Evolutionary conservation across 768 basidiomycete genomes (phyloP).

Genomic region (Lentinula sp.): DNA sequence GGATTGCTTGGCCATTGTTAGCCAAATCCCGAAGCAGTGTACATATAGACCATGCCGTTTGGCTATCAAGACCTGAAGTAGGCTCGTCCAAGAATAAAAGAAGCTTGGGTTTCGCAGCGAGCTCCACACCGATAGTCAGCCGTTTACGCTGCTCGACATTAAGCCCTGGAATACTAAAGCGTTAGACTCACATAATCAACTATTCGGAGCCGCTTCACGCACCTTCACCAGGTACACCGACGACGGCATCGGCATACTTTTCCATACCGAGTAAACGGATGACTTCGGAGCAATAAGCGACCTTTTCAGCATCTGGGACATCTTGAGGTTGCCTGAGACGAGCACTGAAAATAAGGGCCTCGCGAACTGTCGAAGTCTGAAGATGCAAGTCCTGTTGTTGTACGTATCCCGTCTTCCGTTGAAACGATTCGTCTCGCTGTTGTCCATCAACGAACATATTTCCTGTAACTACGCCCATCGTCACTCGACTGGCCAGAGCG

Average conservation of each 20-base stretch:
- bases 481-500: constrained; percentile 41
- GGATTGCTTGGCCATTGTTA: constrained; percentile 47
- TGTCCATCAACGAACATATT: constrained; percentile 36
- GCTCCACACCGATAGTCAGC: constrained; percentile 54
- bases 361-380: constrained; percentile 44
- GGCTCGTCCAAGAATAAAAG: constrained; percentile 58
- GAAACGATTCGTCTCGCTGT: constrained; percentile 27
- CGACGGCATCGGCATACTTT: constrained; percentile 25
- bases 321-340: constrained; percentile 38
- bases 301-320: constrained; percentile 33
- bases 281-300: constrained; percentile 40
- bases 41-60: constrained; percentile 45
- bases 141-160: constrained; percentile 47
- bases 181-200: constrained; percentile 10
- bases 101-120: constrained; percentile 50
- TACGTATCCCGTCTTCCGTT: constrained; percentile 40
- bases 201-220: background rate
- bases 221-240: constrained; percentile 16
- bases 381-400: constrained; percentile 45
- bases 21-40: constrained; percentile 46
- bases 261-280: constrained; percentile 42
- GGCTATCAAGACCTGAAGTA: constrained; percentile 49
- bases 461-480: constrained; percentile 40
- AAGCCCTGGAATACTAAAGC: constrained; percentile 59
- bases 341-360: constrained; percentile 39